Conservation (phyloP, 768 basidiomycete species). For the Boletus eberwhitei region DNA sequence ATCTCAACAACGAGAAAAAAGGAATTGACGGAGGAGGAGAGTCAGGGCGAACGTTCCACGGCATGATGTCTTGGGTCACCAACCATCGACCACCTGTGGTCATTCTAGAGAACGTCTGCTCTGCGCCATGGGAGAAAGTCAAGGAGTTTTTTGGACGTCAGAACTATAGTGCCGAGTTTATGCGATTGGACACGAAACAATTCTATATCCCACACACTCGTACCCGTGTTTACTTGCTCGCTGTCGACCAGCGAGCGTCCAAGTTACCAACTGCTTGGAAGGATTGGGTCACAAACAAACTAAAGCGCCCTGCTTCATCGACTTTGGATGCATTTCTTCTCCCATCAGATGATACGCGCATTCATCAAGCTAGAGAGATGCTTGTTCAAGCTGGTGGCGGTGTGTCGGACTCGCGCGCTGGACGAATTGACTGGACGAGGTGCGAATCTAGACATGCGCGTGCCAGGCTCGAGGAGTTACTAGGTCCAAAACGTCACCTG, state of each 20-base stretch:
- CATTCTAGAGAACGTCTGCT: conserved; percentile 91
- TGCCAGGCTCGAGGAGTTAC: conserved; percentile 75
- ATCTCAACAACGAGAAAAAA: conserved; percentile 89
- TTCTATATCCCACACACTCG: conserved; percentile 96
- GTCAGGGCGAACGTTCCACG: conserved; percentile 89
- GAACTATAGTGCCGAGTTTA: conserved; percentile 68
- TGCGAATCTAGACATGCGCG: conserved; percentile 92
- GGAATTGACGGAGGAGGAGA: conserved; percentile 87
- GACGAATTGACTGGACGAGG: conserved; percentile 85
- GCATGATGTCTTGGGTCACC: conserved; percentile 91
- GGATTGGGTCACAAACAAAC: conserved; percentile 50
- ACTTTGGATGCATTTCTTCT: conserved; percentile 92
- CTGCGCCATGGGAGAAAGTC: conserved; percentile 84
- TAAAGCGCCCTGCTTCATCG: conserved; percentile 82
- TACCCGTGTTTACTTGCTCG: conserved; percentile 83
- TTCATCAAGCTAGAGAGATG: conserved; percentile 83
- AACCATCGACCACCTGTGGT: conserved; percentile 88
- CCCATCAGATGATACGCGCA: conserved; percentile 85
- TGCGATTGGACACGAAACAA: conserved; percentile 79
- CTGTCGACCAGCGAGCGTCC: conserved; percentile 63
- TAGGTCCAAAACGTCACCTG: conserved; percentile 81
- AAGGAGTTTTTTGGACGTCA: conserved; percentile 68
- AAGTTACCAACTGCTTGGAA: conserved; percentile 69
- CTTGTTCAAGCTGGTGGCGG: conserved; percentile 64
- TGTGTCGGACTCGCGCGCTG: conserved; percentile 61